Conservation (phyloP, 225 moss, liverwort and hornwort genomes). For the Rhytidiadelphus loreus region DNA sequence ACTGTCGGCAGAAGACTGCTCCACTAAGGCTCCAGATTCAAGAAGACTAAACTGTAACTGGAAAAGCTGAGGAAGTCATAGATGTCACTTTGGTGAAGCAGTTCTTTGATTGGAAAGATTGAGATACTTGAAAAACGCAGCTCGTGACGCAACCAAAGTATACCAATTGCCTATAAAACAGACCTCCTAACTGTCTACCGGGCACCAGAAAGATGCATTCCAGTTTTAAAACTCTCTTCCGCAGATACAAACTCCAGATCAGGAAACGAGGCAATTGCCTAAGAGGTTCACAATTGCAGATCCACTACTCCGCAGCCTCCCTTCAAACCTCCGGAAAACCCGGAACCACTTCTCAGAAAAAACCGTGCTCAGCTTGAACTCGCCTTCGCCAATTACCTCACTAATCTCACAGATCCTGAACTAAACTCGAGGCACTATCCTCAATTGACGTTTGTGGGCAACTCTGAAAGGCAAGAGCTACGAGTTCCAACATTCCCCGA, state of each 20-base stretch:
- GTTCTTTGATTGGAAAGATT: background rate
- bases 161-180: background rate
- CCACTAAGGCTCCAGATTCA: background rate
- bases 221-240: background rate
- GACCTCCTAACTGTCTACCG: background rate
- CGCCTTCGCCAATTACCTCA: background rate
- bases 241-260: background rate
- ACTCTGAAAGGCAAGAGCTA: background rate
- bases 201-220: slow-evolving; percentile 8
- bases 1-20: background rate
- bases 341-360: background rate
- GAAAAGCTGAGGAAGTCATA: slow-evolving; percentile 1
- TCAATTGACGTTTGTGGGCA: background rate
- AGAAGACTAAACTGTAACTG: background rate
- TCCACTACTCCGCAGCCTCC: background rate
- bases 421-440: background rate
- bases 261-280: background rate
- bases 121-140: background rate
- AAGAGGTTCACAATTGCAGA: background rate
- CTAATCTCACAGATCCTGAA: background rate
- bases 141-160: background rate
- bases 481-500: slow-evolving; percentile 16
- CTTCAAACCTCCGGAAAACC: slow-evolving; percentile 8
- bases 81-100: background rate
- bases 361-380: background rate